Evolutionary conservation across 805 yeast genomes (phyloP).

Genomic region (Teunomyces atbi): DNA sequence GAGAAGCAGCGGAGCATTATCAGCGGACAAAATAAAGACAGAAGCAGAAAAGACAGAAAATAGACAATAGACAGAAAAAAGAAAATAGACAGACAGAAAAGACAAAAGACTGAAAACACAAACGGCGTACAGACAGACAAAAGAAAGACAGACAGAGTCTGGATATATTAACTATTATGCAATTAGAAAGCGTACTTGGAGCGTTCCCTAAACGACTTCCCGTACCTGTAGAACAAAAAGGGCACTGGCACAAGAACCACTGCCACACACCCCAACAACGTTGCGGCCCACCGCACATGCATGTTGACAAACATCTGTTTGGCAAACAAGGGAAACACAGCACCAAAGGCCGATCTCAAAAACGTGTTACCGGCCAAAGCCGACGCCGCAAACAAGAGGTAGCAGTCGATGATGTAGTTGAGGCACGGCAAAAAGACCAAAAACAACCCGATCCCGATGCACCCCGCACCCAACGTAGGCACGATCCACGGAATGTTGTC

Average conservation of each 20-base stretch:
- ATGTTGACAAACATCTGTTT: conserved; percentile 49
- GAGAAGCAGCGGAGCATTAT: not conserved
- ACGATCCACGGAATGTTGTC: conserved; percentile 76
- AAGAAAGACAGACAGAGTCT: not conserved
- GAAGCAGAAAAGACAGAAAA: not conserved
- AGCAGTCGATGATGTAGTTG: conserved; percentile 61
- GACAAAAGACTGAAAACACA: not conserved
- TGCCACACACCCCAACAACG: conserved; percentile 53
- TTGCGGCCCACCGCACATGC: conserved; percentile 54
- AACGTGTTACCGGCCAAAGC: conserved; percentile 66
- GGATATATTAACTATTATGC: not conserved
- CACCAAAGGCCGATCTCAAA: conserved; percentile 57
- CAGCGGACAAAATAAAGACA: too few species aligned
- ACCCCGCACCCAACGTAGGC: conserved; percentile 47
- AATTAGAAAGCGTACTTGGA: conserved; percentile 13
- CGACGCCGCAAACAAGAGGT: conserved; percentile 57
- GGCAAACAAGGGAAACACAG: conserved; percentile 61
- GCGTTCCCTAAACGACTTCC: conserved; percentile 25
- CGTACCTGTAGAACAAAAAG: conserved; percentile 50
- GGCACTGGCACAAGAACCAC: conserved; percentile 55
- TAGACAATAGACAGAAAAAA: not conserved
- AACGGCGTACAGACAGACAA: too few species aligned
- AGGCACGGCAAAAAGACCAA: conserved; percentile 58
- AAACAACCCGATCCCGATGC: conserved; percentile 46
- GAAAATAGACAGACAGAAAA: not conserved